Percentiles rank a stretch among this genome's conserved stretches.
Evolutionary conservation across 768 basidiomycete genomes (phyloP).

Genomic region (Dentipellis sp.): DNA sequence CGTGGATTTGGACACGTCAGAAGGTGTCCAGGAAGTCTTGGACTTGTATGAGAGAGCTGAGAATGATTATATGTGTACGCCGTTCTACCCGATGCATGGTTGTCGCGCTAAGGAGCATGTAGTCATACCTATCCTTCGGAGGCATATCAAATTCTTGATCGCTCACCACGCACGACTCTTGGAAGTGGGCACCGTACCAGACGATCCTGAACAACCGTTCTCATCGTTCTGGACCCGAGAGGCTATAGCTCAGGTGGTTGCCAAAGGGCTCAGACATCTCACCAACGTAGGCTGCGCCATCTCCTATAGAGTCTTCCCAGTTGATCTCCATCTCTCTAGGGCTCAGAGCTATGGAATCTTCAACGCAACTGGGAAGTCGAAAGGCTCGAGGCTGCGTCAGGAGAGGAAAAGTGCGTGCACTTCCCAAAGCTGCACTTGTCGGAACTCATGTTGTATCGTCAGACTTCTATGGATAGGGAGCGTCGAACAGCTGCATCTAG

Average conservation of each 20-base stretch:
- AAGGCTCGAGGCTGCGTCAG: slow-evolving; percentile 39
- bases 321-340: slow-evolving; percentile 31
- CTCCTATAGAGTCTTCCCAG: background rate
- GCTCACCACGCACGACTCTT: slow-evolving; percentile 28
- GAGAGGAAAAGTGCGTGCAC: slow-evolving; percentile 34
- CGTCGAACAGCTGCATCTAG: slow-evolving; percentile 52
- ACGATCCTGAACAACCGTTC: slow-evolving; percentile 49
- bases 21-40: slow-evolving; percentile 47
- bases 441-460: background rate
- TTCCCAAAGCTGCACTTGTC: background rate
- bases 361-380: slow-evolving; percentile 72
- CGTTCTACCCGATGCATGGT: background rate
- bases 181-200: slow-evolving; percentile 31
- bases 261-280: slow-evolving; percentile 51
- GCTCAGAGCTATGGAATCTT: slow-evolving; percentile 60
- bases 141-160: slow-evolving; percentile 54
- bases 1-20: slow-evolving; percentile 40
- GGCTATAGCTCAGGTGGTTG: slow-evolving; percentile 43
- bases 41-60: slow-evolving; percentile 59
- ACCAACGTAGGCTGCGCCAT: slow-evolving; percentile 38
- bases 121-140: slow-evolving; percentile 72
- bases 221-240: slow-evolving; percentile 51
- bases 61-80: slow-evolving; percentile 73
- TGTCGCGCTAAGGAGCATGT: slow-evolving; percentile 16
- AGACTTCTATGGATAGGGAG: slow-evolving; percentile 37